Percentiles rank a stretch among this genome's conserved stretches.
Conservation (phyloP, 2,329 filamentous ascomycete species). For the Rhinocladiella similis region DNA sequence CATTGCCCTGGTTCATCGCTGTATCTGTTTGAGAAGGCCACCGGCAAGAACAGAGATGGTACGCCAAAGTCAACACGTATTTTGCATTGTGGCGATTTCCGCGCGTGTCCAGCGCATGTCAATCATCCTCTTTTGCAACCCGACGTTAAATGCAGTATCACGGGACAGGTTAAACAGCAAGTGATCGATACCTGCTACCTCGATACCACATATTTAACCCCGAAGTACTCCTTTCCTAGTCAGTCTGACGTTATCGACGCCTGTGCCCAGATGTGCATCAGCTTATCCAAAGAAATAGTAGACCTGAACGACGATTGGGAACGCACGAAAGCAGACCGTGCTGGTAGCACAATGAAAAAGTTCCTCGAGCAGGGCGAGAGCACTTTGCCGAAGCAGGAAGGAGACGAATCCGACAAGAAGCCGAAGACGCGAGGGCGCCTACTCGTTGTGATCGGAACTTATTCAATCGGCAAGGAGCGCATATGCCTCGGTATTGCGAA, state of each 20-base stretch:
- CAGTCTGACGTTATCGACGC: constrained; percentile 85
- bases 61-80: constrained; percentile 68
- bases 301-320: constrained; percentile 60
- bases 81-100: constrained; percentile 92
- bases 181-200: constrained; percentile 95
- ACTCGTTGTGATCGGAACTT: constrained; percentile 91
- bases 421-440: constrained; percentile 61
- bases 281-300: constrained; percentile 65
- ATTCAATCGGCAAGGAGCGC: constrained; percentile 96
- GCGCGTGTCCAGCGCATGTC: constrained; percentile 83
- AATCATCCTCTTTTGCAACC: constrained; percentile 79
- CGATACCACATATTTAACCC: constrained; percentile 95
- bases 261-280: constrained; percentile 84
- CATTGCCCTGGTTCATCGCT: constrained; percentile 94
- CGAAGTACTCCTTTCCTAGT: constrained; percentile 88
- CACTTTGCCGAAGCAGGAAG: constrained; percentile 35
- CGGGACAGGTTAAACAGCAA: constrained; percentile 73
- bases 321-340: constrained; percentile 55
- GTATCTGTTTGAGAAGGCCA: constrained; percentile 83
- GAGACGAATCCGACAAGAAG: constrained; percentile 30
- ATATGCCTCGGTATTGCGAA: constrained; percentile 91
- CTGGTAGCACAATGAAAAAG: constrained; percentile 61
- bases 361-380: constrained; percentile 55
- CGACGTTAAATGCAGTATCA: constrained; percentile 67
- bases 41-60: constrained; percentile 58